phyloP scores from a whole-genome alignment of 805 yeast species.

The Candida maesae region DNA sequence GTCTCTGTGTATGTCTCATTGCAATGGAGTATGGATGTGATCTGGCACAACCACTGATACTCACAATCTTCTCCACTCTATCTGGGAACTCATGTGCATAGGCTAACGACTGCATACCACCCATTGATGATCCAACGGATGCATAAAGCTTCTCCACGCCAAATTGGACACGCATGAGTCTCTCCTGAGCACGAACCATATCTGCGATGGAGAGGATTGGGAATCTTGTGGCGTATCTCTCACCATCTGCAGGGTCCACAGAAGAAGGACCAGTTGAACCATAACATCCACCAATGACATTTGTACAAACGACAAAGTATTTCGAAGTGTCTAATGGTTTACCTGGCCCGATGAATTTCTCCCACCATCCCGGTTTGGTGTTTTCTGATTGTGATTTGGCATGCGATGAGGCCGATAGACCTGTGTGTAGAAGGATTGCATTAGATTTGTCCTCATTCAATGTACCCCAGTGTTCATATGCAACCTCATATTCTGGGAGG shows the following conservation, averaged over 20 bases:
- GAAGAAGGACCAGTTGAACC: conserved; percentile 94
- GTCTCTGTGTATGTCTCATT: conserved; percentile 88
- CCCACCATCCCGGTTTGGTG: conserved; percentile 91
- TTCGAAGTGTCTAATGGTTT: conserved; percentile 72
- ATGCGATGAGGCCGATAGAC: conserved; percentile 90
- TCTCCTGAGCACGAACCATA: conserved; percentile 86
- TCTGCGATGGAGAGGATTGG: conserved; percentile 84
- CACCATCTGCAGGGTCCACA: conserved; percentile 60
- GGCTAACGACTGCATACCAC: conserved; percentile 97
- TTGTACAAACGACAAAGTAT: conserved; percentile 82
- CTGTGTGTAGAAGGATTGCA: conserved; percentile 81
- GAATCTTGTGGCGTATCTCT: conserved; percentile 78
- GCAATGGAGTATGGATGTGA: conserved; percentile 95
- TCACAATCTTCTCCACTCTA: conserved; percentile 64
- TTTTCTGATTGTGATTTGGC: conserved; percentile 78
- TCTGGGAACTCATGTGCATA: conserved; percentile 81
- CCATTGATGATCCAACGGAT: conserved; percentile 89
- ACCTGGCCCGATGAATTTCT: conserved; percentile 84
- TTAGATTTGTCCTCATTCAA: conserved; percentile 62
- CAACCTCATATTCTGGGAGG: conserved; percentile 72
- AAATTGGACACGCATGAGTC: conserved; percentile 58
- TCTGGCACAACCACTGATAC: conserved; percentile 90
- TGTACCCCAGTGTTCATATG: conserved; percentile 90
- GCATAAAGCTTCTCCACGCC: conserved; percentile 67
- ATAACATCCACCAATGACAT: conserved; percentile 91